Conservation (phyloP, 352 stramenopile species). For the Salisapilia sapeloensis region DNA sequence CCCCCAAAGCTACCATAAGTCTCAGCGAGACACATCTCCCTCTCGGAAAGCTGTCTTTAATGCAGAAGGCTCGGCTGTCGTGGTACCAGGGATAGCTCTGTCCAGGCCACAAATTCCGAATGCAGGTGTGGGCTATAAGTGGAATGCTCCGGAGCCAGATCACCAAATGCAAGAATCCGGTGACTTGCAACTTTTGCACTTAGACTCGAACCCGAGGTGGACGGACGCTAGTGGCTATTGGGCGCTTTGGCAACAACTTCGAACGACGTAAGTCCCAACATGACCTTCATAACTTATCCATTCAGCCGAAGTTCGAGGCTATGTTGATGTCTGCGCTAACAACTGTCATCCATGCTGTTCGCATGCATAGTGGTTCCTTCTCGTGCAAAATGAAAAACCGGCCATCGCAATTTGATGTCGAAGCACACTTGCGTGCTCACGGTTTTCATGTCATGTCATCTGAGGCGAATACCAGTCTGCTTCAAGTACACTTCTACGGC, state of each 20-base stretch:
- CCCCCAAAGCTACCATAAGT: no score
- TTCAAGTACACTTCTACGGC: constrained; percentile 55
- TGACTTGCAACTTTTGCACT: no score
- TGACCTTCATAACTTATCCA: no score
- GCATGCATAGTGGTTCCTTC: constrained; percentile 32
- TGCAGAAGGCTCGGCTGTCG: constrained; percentile 12
- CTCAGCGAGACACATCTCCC: no score
- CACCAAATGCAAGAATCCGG: no score
- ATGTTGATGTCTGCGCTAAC: no score
- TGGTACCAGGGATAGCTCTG: constrained; percentile 1
- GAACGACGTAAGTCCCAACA: constrained; percentile 32
- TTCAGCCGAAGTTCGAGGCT: no score
- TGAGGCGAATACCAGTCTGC: constrained; percentile 31
- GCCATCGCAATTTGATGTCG: constrained; percentile 19
- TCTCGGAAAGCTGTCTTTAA: constrained; percentile 17
- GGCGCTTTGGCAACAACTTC: constrained; percentile 36
- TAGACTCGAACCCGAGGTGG: no score
- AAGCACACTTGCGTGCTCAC: constrained; percentile 17
- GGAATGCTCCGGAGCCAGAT: no score
- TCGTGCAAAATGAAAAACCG: constrained; percentile 50
- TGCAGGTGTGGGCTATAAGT: no score
- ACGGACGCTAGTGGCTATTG: no score
- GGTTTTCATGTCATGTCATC: constrained; percentile 37
- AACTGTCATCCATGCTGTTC: neutral
- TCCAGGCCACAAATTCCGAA: no score